Evolutionary conservation across 163 green algal species (phyloP).

Genomic region (Prototheca stagnorum): DNA sequence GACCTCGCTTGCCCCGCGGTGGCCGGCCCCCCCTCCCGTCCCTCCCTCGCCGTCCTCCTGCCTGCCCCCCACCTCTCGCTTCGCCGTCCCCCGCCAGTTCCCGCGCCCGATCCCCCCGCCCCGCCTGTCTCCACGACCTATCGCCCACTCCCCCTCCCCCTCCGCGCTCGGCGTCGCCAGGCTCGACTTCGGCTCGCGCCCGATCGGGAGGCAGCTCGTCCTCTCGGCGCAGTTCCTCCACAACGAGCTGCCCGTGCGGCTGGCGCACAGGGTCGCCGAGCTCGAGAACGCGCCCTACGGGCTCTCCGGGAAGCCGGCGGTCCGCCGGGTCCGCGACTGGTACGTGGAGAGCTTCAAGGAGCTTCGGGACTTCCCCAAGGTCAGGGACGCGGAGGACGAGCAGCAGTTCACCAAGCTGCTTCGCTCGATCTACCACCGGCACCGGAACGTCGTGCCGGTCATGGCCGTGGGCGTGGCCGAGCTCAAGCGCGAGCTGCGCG

Average conservation of each 20-base stretch:
- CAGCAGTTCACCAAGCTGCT: slow-evolving; percentile 69
- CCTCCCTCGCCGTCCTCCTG: not conserved
- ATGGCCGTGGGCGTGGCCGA: slow-evolving; percentile 71
- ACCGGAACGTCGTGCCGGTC: slow-evolving; percentile 89
- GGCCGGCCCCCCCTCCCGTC: no score
- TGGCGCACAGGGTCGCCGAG: slow-evolving; percentile 77
- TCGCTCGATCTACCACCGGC: slow-evolving; percentile 48
- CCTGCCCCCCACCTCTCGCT: not conserved
- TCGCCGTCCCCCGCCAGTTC: no score
- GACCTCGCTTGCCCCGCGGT: no score
- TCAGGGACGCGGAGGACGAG: slow-evolving; percentile 64
- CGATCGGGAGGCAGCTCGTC: slow-evolving; percentile 82
- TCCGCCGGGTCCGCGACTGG: slow-evolving; percentile 83
- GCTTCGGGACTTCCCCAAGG: slow-evolving; percentile 55
- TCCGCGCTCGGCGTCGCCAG: slow-evolving; percentile 9
- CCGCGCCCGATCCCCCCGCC: no score
- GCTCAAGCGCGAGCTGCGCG: slow-evolving; percentile 25
- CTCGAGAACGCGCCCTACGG: slow-evolving; percentile 88
- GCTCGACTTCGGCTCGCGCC: slow-evolving; percentile 83
- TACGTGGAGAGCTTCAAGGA: slow-evolving; percentile 95
- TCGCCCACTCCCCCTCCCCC: no score
- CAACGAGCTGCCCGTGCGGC: slow-evolving; percentile 51
- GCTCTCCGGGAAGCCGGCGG: slow-evolving; percentile 56
- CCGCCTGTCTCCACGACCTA: no score
- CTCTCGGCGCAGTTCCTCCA: slow-evolving; percentile 89